Conservation (phyloP, 148 eudicot genomes). For the Chenopodium quinoa region DNA sequence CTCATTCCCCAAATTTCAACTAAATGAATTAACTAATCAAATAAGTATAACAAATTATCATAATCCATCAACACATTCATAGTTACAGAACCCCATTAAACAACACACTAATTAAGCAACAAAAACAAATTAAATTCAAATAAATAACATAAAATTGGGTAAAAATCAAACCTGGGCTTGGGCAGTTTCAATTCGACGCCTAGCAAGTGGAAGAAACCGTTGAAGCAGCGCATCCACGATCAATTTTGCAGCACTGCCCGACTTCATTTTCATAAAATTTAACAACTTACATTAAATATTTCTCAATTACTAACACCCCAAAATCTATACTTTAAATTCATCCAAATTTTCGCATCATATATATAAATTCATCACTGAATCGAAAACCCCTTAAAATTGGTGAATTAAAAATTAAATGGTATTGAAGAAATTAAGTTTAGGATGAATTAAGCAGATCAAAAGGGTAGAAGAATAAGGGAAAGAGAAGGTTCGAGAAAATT, state of each 20-base stretch:
- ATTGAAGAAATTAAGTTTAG: neutral
- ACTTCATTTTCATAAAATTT: constrained; percentile 50
- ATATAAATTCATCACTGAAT: neutral
- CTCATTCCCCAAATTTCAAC: neutral
- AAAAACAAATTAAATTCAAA: neutral
- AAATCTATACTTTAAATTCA: neutral
- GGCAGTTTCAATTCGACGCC: constrained; percentile 97
- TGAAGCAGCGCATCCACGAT: constrained; percentile 92
- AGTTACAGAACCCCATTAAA: too few species aligned
- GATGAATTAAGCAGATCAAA: neutral
- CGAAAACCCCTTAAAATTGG: neutral
- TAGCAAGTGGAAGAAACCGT: constrained; percentile 94
- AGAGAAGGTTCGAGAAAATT: neutral
- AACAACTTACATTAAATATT: neutral
- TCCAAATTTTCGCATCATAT: neutral
- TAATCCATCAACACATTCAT: neutral
- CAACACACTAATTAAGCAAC: too few species aligned
- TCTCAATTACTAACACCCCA: neutral
- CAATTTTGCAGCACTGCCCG: constrained; percentile 91
- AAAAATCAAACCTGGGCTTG: constrained; percentile 69
- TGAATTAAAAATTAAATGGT: too few species aligned
- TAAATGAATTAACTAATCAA: neutral
- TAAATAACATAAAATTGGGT: neutral
- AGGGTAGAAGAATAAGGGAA: too few species aligned
- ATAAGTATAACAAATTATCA: neutral